These are phyloP conservation scores for Nannochloropsis salina DNA, from an alignment of 108 stramenopile species.

Conservation along the genomic window DNA sequence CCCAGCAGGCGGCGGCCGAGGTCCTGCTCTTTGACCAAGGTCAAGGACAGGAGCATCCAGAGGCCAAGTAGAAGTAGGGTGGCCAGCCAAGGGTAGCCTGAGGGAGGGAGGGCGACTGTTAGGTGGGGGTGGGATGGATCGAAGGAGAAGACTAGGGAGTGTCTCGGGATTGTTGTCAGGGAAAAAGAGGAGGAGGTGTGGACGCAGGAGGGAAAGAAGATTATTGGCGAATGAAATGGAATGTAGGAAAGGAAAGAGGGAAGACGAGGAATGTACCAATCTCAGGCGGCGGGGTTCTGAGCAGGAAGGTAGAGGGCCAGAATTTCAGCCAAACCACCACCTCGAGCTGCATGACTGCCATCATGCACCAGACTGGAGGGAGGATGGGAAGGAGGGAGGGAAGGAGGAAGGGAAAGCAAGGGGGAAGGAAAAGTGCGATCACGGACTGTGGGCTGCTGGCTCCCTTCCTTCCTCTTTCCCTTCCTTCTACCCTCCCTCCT, in stretches of 20 bases:
- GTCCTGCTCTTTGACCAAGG: constrained; percentile 30
- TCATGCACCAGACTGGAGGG: background rate
- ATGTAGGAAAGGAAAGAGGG: background rate
- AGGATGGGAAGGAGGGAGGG: background rate
- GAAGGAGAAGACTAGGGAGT: no score
- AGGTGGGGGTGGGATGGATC: no score
- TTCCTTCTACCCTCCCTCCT: background rate
- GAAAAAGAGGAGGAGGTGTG: background rate
- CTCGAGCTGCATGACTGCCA: constrained; percentile 35
- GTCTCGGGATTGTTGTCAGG: no score
- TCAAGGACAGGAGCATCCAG: constrained; percentile 36
- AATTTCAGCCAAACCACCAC: constrained; percentile 42
- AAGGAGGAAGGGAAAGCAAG: background rate
- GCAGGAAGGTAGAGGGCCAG: constrained; percentile 33
- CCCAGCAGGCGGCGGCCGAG: background rate
- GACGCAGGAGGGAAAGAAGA: background rate
- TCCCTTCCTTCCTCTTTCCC: background rate
- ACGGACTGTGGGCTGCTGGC: no score
- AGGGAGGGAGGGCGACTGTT: background rate
- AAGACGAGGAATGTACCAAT: background rate
- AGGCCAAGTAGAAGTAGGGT: constrained; percentile 37
- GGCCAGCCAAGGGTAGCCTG: constrained; percentile 30
- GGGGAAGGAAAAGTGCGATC: background rate
- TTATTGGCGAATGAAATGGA: background rate
- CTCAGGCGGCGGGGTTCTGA: constrained; percentile 33